Conservation (phyloP, 148 eudicot genomes). For the Chenopodium berlandieri region DNA sequence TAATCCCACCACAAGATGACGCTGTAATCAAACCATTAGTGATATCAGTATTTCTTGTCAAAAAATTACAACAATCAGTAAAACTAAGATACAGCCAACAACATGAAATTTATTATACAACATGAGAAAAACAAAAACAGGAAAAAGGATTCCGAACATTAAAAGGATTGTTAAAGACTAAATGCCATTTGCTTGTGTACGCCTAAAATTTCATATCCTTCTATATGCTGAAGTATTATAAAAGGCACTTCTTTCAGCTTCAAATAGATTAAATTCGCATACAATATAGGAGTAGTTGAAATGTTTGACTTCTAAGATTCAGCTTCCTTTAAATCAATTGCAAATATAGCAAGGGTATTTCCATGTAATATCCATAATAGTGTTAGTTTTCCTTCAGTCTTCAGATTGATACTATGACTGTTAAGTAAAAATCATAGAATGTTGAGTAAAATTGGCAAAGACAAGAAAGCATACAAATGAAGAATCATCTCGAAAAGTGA, state of each 20-base stretch:
- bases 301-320: neutral
- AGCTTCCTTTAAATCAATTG: neutral
- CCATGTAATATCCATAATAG: neutral
- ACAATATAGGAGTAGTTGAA: neutral
- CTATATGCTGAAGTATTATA: neutral
- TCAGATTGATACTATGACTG: neutral
- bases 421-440: neutral
- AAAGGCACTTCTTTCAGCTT: neutral
- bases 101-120: neutral
- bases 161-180: neutral
- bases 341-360: neutral
- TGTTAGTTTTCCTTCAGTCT: neutral
- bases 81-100: neutral
- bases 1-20: conserved; percentile 95
- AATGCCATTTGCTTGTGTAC: neutral
- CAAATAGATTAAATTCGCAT: neutral
- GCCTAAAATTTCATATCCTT: neutral
- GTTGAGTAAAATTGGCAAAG: neutral
- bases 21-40: conserved; percentile 45
- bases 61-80: neutral
- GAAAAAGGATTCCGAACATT: neutral
- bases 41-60: conserved; percentile 23
- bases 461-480: neutral
- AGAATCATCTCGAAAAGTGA: conserved; percentile 3
- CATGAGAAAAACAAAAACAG: neutral